These are phyloP conservation scores for Lunularia cruciata DNA, from an alignment of 225 moss, liverwort and hornwort species.

Conservation along the genomic window DNA sequence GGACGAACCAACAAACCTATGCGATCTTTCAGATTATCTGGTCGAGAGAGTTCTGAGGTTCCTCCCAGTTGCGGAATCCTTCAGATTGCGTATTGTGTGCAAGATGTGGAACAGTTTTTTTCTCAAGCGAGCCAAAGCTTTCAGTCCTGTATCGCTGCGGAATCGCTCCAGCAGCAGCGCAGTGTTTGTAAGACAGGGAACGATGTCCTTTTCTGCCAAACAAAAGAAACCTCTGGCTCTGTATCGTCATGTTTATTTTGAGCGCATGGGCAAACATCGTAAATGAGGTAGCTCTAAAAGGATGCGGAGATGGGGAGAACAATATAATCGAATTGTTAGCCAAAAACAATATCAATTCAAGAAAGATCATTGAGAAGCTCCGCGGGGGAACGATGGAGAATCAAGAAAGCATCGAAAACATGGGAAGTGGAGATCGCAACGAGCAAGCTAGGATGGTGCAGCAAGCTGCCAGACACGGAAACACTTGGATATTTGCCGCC, in stretches of 20 bases:
- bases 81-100: slow-evolving; percentile 1
- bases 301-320: no score
- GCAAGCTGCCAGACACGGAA: no score
- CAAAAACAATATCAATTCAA: no score
- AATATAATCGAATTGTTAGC: no score
- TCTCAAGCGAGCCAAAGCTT: neutral
- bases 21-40: neutral
- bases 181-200: neutral
- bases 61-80: neutral
- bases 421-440: no score
- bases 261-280: neutral
- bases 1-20: slow-evolving; percentile 33
- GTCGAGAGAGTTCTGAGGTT: slow-evolving; percentile 7
- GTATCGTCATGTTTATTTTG: slow-evolving; percentile 1
- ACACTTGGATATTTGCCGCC: no score
- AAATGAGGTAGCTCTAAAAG: no score
- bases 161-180: neutral
- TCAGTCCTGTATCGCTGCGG: neutral
- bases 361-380: no score
- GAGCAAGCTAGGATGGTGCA: no score
- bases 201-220: neutral
- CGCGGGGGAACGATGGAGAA: no score
- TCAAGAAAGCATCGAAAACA: no score
- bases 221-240: neutral
- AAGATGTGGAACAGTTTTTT: slow-evolving; percentile 1